Evolutionary conservation across 176 grass and related monocot species (phyloP), one percentile per base, ranked within the genome.

Genomic region (Triticum dicoccoides): DNA sequence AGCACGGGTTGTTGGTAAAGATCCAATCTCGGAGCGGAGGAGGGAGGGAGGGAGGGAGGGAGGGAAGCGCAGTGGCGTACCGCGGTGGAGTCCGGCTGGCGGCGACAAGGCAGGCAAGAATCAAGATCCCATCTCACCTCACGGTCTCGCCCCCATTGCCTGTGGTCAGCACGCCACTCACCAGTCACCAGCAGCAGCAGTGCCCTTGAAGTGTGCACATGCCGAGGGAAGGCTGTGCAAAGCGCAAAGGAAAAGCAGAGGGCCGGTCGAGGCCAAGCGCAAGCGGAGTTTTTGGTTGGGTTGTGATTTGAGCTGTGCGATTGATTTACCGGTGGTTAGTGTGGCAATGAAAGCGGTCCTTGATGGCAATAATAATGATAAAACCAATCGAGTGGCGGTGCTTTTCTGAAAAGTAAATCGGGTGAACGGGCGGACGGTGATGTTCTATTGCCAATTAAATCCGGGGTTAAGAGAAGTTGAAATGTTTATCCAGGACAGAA

Each of bases 71-170:
- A 76, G 73, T 27, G 30, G 74, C 83, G 17, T 86, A 86, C 84
- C 74, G 54, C 65, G 68, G 75, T 58, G 63, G 63, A 58, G 29
- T 7, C 63, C 66, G 18, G 32, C 18, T 38, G 42, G 70, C 33
- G 69, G 69, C 81, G 34, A 77, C 30, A 20, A 56, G 21, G 80
- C 37, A 27, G 38, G 33, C 67, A 85, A 69, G 80, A 52, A 52
- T 52, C 76, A 54, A 85, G 83, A 78, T 78, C 83, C 27, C 73
- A 78, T 85, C 73, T 78, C 73, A 78, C 77, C 73, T 77, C 83
- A 68, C 44, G 41, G 5, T 34, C 49, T 85, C 75, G 21, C 13
- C 20, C 34, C 12, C 73, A 45, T 49, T 63, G n/a, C 15, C 63
- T 69, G 5, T 84, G 82, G 82, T 69, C 66, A 32, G 30, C 69